Base-by-base conservation (phyloP, 257 asterid species). In the Salvia hispanica region DNA sequence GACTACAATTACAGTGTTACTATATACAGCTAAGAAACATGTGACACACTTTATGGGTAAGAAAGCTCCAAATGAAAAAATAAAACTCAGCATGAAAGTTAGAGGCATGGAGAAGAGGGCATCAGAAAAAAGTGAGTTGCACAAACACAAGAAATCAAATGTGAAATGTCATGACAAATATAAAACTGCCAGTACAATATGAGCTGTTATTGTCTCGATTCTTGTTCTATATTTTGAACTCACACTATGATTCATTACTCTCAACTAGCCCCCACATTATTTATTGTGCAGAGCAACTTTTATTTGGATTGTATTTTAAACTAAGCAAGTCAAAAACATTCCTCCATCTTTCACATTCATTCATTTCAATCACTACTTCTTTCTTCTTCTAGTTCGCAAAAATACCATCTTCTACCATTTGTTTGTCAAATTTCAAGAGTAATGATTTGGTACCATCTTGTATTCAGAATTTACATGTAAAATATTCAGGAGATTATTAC, bases 211-310 rank as follows among this genome's bases (percentile, higher is more conserved):
- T 61, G 57, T 77, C 68, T 55, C 14, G 34, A 39, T 37, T 57
- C 66, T 48, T 72, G 71, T 68, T 77, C 58, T 57, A 55, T 31
- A 18, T 58, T 75, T 76, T 66, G 69, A 63, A 75, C 52, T 65
- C 39, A 15, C 46, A 33, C 54, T 51, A 54, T n/a, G 6, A 54
- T 45, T 67, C 64, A 66, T 43, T 56, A 55, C 51, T 58, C 43
- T 16, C 46, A 58, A 56, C 66, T 57, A 34, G 90, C 81, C 74
- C 82, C 82, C 87, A 82, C 82, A 55, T 63, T 44, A 56, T 33
- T 58, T 62, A 74, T 69, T 67, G 9, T 14, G n/a, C 21, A 31
- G 5, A 42, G 4, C 57, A 59, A 52, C 71, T 43, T 53, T 56
- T 21, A 25, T 25, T 46, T 59, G 51, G 15, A 44, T 59, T 37